A percentile compares a stretch with the other conserved stretches of the same genome.
Conservation (phyloP, 495 filamentous ascomycete genomes). For the Podospora appendiculata region DNA sequence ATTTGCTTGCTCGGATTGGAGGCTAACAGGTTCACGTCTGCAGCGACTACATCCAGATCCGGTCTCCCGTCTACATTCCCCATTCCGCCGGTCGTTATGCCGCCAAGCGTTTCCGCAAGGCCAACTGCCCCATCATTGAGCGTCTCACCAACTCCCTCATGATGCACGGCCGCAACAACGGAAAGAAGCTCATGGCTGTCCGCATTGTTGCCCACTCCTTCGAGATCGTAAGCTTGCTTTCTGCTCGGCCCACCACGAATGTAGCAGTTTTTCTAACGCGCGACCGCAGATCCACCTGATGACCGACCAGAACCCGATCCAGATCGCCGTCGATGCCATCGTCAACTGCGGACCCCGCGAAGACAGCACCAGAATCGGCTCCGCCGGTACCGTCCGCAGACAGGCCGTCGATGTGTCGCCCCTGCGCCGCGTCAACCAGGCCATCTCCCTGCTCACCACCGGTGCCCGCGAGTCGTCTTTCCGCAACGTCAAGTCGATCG, state of each 20-base stretch:
- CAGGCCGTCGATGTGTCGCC: slow-evolving; percentile 99
- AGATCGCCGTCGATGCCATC: slow-evolving; percentile 97
- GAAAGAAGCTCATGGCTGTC: slow-evolving; percentile 99
- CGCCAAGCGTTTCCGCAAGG: slow-evolving; percentile 99
- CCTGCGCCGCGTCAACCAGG: slow-evolving; percentile 98
- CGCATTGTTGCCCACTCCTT: slow-evolving; percentile 98
- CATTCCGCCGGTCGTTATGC: slow-evolving; percentile 98
- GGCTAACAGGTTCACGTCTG: slow-evolving; percentile 39
- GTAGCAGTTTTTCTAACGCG: slow-evolving; percentile 22
- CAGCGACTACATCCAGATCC: slow-evolving; percentile 99
- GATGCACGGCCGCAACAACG: slow-evolving; percentile 99
- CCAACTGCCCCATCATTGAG: slow-evolving; percentile 99
- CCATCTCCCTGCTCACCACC: slow-evolving; percentile 93
- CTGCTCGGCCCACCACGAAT: neutral
- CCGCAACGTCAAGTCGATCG: slow-evolving; percentile 97
- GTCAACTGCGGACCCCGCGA: slow-evolving; percentile 99
- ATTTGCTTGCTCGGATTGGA: neutral
- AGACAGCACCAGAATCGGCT: slow-evolving; percentile 99
- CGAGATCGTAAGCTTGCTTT: slow-evolving; percentile 75
- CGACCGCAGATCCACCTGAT: slow-evolving; percentile 80
- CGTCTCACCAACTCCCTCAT: slow-evolving; percentile 99
- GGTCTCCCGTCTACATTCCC: slow-evolving; percentile 93
- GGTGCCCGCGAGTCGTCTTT: slow-evolving; percentile 95
- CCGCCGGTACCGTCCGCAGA: slow-evolving; percentile 97
- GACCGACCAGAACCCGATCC: slow-evolving; percentile 99